Evolutionary conservation across 202 grass and related monocot genomes (phyloP).

Genomic region (Alloteropsis angusta): DNA sequence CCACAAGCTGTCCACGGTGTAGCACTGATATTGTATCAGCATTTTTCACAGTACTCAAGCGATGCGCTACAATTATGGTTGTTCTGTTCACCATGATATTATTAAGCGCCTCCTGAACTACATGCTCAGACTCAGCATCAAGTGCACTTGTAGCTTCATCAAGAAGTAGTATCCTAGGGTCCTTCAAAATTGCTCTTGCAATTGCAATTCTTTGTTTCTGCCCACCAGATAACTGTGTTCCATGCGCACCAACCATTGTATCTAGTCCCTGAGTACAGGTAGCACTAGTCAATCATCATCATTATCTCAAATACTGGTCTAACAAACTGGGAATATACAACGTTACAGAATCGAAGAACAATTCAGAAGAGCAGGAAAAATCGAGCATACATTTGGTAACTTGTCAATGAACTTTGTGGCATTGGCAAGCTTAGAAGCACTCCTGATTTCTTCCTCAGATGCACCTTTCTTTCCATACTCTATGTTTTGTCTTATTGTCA

Average conservation of each 20-base stretch:
- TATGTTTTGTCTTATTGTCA: slow-evolving; percentile 68
- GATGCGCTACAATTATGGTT: slow-evolving; percentile 69
- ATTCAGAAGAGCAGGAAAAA: neutral
- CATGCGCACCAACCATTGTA: slow-evolving; percentile 78
- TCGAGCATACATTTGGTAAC: slow-evolving; percentile 52
- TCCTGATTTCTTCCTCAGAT: slow-evolving; percentile 49
- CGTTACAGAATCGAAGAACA: neutral
- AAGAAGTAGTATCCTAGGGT: slow-evolving; percentile 64
- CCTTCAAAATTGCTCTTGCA: slow-evolving; percentile 67
- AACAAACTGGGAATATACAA: neutral
- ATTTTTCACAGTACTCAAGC: slow-evolving; percentile 56
- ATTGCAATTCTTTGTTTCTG: slow-evolving; percentile 82
- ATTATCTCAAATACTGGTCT: neutral
- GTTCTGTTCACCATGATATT: slow-evolving; percentile 63
- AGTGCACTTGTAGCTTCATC: slow-evolving; percentile 76
- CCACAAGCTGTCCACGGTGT: slow-evolving; percentile 54
- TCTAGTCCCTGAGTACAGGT: slow-evolving; percentile 53
- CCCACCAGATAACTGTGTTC: slow-evolving; percentile 69
- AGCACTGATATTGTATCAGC: slow-evolving; percentile 78
- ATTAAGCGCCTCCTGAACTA: slow-evolving; percentile 71
- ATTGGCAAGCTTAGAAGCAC: slow-evolving; percentile 56
- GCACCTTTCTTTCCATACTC: slow-evolving; percentile 55
- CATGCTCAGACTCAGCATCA: slow-evolving; percentile 61
- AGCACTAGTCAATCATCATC: neutral
- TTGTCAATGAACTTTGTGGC: slow-evolving; percentile 61